phyloP scores from a whole-genome alignment of 2,329 filamentous ascomycete genomes.

The Beauveria medogensis region DNA sequence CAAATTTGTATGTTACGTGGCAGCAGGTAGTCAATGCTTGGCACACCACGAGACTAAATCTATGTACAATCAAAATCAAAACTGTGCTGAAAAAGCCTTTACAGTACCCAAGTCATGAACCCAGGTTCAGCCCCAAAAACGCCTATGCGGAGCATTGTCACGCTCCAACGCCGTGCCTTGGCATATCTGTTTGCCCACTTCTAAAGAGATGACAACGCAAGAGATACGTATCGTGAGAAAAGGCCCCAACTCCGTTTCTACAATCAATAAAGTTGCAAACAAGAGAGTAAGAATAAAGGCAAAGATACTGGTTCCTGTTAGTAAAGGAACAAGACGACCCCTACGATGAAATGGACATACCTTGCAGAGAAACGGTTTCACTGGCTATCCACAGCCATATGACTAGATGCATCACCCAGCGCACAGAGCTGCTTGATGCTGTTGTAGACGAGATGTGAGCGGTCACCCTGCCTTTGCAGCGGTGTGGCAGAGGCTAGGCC shows the following conservation, averaged over 20 bases:
- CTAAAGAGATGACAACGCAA: background rate
- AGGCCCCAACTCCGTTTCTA: background rate
- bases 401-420: conserved; percentile 5
- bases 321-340: background rate
- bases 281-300: background rate
- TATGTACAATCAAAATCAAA: conserved; percentile 8
- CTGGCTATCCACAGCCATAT: conserved; percentile 7
- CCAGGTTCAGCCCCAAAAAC: conserved; percentile 1
- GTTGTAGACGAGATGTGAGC: conserved; percentile 10
- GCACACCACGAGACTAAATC: conserved; percentile 6
- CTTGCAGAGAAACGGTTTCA: background rate
- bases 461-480: conserved; percentile 11
- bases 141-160: conserved; percentile 7
- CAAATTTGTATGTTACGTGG: background rate
- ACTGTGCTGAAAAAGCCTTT: background rate
- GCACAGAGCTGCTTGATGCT: conserved; percentile 13
- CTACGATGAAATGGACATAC: background rate
- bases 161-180: conserved; percentile 1
- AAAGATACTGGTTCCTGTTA: background rate
- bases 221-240: background rate
- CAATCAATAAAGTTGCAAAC: background rate
- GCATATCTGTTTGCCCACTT: background rate
- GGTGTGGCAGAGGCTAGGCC: conserved; percentile 10
- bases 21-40: conserved; percentile 9
- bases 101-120: background rate